Percentiles rank a stretch among this genome's conserved stretches.
Conservation (phyloP, 106 monocot species). For the Dioscorea dumetorum region DNA sequence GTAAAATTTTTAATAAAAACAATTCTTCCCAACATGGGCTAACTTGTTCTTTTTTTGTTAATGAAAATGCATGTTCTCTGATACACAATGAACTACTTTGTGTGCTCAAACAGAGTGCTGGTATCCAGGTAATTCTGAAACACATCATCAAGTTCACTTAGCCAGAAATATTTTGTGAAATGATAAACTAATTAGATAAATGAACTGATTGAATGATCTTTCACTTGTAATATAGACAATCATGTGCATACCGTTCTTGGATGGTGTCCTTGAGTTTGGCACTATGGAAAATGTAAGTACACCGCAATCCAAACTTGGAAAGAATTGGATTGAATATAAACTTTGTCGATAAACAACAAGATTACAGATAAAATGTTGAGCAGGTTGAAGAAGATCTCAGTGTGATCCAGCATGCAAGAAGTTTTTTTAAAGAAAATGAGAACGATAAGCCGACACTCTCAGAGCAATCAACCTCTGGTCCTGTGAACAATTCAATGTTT, state of each 20-base stretch:
- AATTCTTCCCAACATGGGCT: too few relatives aligned
- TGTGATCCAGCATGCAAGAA: slow-evolving; percentile 38
- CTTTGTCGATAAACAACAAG: neutral
- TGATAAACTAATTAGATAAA: neutral
- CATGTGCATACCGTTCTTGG: slow-evolving; percentile 62
- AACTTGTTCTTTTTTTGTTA: too few relatives aligned
- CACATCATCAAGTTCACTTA: too few relatives aligned
- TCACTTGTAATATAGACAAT: slow-evolving; percentile 50
- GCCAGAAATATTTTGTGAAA: neutral
- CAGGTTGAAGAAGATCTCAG: slow-evolving; percentile 64
- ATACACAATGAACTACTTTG: neutral
- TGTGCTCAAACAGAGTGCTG: slow-evolving; percentile 36
- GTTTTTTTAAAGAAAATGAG: slow-evolving; percentile 23
- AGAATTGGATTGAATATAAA: too few relatives aligned
- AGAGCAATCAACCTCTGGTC: slow-evolving; percentile 62
- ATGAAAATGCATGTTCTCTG: too few relatives aligned
- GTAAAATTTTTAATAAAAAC: too few relatives aligned
- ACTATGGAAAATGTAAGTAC: slow-evolving; percentile 47
- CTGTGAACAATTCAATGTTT: slow-evolving; percentile 10
- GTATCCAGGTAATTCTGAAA: slow-evolving; percentile 42
- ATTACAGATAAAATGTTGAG: neutral
- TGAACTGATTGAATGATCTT: neutral
- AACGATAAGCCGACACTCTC: slow-evolving; percentile 5
- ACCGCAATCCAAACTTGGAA: too few relatives aligned
- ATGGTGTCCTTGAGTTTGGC: slow-evolving; percentile 80